Evolutionary conservation across 2,329 filamentous ascomycete species (phyloP).

Genomic region (Aspergillus fischeri): DNA sequence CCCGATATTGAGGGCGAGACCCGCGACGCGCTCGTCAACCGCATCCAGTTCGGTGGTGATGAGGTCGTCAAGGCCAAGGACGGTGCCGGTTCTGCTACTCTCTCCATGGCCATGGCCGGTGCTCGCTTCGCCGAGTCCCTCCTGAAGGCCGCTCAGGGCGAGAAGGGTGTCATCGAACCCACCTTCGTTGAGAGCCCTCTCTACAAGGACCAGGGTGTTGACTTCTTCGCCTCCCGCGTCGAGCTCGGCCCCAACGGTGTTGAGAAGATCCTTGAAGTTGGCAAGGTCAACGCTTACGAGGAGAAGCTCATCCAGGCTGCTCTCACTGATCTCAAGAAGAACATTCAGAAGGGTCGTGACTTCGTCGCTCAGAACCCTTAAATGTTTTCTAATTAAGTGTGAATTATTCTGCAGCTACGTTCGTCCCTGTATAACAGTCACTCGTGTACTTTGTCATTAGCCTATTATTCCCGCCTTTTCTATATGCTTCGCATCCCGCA

Average conservation of each 20-base stretch:
- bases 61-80: slow-evolving; percentile 99
- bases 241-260: slow-evolving; percentile 96
- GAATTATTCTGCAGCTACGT: slow-evolving; percentile 12
- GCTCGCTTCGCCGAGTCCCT: slow-evolving; percentile 81
- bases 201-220: slow-evolving; percentile 96
- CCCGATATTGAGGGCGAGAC: slow-evolving; percentile 73
- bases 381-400: slow-evolving; percentile 21
- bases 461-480: slow-evolving; percentile 8
- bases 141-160: slow-evolving; percentile 85
- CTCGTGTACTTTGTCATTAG: slow-evolving; percentile 12
- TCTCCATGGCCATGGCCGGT: slow-evolving; percentile 98
- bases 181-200: slow-evolving; percentile 95
- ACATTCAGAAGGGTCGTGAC: slow-evolving; percentile 80
- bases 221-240: slow-evolving; percentile 94
- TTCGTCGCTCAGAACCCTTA: slow-evolving; percentile 59
- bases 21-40: slow-evolving; percentile 74
- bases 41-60: slow-evolving; percentile 98
- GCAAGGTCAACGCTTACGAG: slow-evolving; percentile 79
- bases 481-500: slow-evolving; percentile 11
- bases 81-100: slow-evolving; percentile 91
- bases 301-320: slow-evolving; percentile 82
- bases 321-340: slow-evolving; percentile 64
- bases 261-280: slow-evolving; percentile 85
- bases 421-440: slow-evolving; percentile 28
- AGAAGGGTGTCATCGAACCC: slow-evolving; percentile 93